Percentiles rank a stretch among this genome's conserved stretches.
Evolutionary conservation across 441 rosid genomes (phyloP).

Genomic region (Hura crepitans): DNA sequence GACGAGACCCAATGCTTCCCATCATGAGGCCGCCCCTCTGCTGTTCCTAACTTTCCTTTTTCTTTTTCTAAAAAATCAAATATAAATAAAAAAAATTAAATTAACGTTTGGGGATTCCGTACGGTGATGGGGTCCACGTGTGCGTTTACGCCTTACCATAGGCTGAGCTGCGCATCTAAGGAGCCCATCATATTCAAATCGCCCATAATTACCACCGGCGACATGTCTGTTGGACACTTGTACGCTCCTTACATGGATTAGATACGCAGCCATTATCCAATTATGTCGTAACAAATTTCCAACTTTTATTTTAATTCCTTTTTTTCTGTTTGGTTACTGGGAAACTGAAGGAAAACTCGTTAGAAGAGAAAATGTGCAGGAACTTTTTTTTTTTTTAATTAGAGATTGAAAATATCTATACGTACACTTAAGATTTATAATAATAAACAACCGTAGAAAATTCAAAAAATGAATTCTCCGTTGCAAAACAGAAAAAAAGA

Average conservation of each 20-base stretch:
- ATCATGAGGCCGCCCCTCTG: slow-evolving; percentile 35
- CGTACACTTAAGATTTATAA: neutral
- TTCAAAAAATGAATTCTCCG: slow-evolving; percentile 1
- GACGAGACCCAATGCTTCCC: slow-evolving; percentile 29
- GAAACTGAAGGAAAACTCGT: neutral
- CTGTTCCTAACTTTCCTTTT: neutral
- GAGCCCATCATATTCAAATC: slow-evolving; percentile 5
- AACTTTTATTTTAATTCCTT: neutral
- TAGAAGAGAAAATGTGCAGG: neutral
- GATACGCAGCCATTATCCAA: neutral
- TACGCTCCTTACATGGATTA: neutral
- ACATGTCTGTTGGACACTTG: slow-evolving; percentile 36
- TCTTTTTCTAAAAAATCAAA: no score
- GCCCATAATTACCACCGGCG: slow-evolving; percentile 29
- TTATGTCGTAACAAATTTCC: neutral
- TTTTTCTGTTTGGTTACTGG: neutral
- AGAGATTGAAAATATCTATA: neutral
- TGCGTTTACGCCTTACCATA: slow-evolving; percentile 13
- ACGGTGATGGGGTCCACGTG: neutral
- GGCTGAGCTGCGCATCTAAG: neutral
- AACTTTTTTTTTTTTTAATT: neutral
- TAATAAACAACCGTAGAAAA: slow-evolving; percentile 8
- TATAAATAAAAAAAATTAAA: neutral
- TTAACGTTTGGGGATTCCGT: no score
- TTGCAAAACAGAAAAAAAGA: slow-evolving; percentile 18